These are phyloP conservation scores for Cucumis hystrix DNA, from an alignment of 306 rosid genomes.

Conservation along the genomic window DNA sequence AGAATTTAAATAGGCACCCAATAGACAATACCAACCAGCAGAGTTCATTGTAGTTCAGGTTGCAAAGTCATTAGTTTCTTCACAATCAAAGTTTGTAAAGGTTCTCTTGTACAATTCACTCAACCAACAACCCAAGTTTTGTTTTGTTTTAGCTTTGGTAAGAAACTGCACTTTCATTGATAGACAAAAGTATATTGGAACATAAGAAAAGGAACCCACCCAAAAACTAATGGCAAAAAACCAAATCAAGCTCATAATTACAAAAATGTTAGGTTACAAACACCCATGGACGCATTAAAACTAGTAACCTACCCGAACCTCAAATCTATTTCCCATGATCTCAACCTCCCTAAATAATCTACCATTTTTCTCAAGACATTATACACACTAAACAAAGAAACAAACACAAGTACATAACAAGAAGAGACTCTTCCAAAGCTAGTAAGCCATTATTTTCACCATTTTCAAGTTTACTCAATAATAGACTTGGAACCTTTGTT, in stretches of 20 bases:
- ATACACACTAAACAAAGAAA: background rate
- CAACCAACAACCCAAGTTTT: background rate
- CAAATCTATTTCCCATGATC: background rate
- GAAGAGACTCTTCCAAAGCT: too few species aligned
- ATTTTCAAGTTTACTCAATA: too few species aligned
- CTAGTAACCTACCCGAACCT: background rate
- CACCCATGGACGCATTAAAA: background rate
- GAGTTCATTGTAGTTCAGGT: too few species aligned
- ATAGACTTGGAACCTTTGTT: too few species aligned
- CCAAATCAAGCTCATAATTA: background rate
- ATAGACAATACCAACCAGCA: background rate
- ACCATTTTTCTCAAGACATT: background rate
- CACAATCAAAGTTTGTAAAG: background rate
- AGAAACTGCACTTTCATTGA: background rate
- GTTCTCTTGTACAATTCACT: background rate
- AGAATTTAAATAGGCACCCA: background rate
- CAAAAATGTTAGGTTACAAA: background rate
- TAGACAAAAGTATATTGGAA: background rate
- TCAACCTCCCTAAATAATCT: background rate
- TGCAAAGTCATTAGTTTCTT: background rate
- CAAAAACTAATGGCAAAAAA: background rate
- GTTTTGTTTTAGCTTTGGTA: too few species aligned
- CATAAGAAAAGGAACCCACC: background rate
- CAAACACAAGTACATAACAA: too few species aligned
- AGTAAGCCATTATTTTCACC: too few species aligned